A percentile compares a stretch with the other conserved stretches of the same genome.
These are phyloP conservation scores for Cercospora brassicicola DNA, from an alignment of 2,329 filamentous ascomycete genomes.

Conservation along the genomic window DNA sequence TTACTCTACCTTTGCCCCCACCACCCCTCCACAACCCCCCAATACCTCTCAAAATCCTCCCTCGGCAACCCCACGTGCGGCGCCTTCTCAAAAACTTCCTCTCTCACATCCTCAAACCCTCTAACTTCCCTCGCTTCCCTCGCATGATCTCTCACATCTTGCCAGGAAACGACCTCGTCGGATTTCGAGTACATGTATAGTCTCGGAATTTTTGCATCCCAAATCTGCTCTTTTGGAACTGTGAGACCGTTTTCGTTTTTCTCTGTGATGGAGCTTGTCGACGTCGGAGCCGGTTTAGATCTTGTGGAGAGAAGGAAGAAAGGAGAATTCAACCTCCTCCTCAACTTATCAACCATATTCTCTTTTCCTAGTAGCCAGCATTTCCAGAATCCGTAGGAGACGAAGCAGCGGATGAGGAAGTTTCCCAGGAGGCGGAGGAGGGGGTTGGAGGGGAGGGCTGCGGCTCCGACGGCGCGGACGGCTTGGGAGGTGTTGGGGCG, in stretches of 20 bases:
- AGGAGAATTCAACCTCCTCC: slow-evolving; percentile 7
- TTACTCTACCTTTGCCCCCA: neutral
- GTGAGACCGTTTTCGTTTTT: no score
- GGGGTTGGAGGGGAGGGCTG: slow-evolving; percentile 21
- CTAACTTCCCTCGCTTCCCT: slow-evolving; percentile 48
- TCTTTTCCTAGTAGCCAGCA: slow-evolving; percentile 3
- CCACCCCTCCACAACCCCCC: neutral
- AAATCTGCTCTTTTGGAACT: neutral
- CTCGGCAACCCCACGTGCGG: slow-evolving; percentile 64
- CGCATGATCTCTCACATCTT: slow-evolving; percentile 59
- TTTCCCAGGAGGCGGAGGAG: slow-evolving; percentile 18
- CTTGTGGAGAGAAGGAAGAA: neutral
- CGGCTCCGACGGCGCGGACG: slow-evolving; percentile 21
- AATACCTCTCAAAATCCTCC: slow-evolving; percentile 56
- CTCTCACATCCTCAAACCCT: slow-evolving; percentile 52
- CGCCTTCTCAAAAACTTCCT: slow-evolving; percentile 58
- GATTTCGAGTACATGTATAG: slow-evolving; percentile 61
- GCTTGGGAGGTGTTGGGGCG: slow-evolving; percentile 17
- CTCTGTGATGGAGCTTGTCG: no score
- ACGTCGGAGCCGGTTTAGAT: no score
- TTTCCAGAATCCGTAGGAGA: slow-evolving; percentile 2
- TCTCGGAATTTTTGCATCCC: slow-evolving; percentile 38
- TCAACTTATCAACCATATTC: slow-evolving; percentile 10
- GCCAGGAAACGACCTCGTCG: slow-evolving; percentile 57
- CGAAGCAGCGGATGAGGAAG: slow-evolving; percentile 12